phyloP scores from a whole-genome alignment of 805 yeast genomes.

The Candida boidinii region DNA sequence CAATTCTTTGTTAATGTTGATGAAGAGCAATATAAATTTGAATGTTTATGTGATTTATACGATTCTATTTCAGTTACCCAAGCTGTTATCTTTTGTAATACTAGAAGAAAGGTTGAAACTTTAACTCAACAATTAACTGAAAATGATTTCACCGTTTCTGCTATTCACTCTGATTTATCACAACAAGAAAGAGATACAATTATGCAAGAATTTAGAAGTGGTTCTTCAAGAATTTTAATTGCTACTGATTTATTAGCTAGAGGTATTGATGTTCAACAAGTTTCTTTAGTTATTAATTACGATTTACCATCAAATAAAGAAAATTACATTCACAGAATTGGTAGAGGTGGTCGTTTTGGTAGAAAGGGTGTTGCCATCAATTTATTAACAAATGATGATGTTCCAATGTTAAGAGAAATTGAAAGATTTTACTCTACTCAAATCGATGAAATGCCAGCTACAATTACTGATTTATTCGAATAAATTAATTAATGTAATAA shows the following conservation, averaged over 20 bases:
- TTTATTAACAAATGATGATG: slow-evolving; percentile 78
- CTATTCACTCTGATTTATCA: slow-evolving; percentile 95
- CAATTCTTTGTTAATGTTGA: slow-evolving; percentile 89
- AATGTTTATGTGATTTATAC: slow-evolving; percentile 88
- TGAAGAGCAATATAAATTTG: slow-evolving; percentile 90
- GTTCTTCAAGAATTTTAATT: slow-evolving; percentile 86
- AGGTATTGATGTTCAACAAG: slow-evolving; percentile 98
- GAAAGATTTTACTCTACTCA: slow-evolving; percentile 86
- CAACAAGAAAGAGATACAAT: slow-evolving; percentile 90
- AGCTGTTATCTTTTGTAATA: slow-evolving; percentile 96
- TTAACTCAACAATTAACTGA: slow-evolving; percentile 65
- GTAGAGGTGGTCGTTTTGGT: slow-evolving; percentile 98
- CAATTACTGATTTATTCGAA: slow-evolving; percentile 27
- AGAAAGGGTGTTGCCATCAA: slow-evolving; percentile 97
- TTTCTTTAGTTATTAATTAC: slow-evolving; percentile 88
- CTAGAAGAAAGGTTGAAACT: slow-evolving; percentile 89
- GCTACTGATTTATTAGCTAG: slow-evolving; percentile 95
- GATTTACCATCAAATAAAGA: slow-evolving; percentile 87
- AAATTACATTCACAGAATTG: slow-evolving; percentile 95
- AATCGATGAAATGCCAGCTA: slow-evolving; percentile 89
- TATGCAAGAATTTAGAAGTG: slow-evolving; percentile 94
- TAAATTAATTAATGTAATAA: slow-evolving; percentile 6
- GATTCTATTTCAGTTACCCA: slow-evolving; percentile 94
- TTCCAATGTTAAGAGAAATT: slow-evolving; percentile 67
- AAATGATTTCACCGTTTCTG: slow-evolving; percentile 81